phyloP scores from a whole-genome alignment of 2,329 filamentous ascomycete species.

The Curvularia sp. region DNA sequence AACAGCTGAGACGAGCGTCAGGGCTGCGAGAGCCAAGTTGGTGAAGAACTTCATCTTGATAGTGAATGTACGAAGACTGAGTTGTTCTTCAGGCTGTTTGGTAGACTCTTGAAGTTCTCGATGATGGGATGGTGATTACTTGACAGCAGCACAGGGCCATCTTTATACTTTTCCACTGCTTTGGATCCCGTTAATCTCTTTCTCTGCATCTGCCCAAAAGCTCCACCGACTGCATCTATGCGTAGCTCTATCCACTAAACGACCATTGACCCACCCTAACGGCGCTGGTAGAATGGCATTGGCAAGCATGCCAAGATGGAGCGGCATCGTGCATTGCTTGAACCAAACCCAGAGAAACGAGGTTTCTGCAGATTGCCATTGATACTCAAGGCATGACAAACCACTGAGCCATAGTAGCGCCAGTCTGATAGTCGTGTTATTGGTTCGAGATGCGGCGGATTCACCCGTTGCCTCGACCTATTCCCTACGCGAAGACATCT shows the following conservation, averaged over 20 bases:
- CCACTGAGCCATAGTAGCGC: neutral
- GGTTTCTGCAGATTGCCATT: neutral
- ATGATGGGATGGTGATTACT: conserved; percentile 24
- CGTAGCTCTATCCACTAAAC: conserved; percentile 1
- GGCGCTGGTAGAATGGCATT: conserved; percentile 6
- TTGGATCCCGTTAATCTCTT: neutral
- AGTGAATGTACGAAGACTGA: conserved; percentile 1
- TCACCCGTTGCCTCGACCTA: neutral
- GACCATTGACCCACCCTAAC: conserved; percentile 5
- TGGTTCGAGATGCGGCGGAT: conserved; percentile 1
- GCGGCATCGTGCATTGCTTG: conserved; percentile 8
- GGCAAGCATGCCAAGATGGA: conserved; percentile 10
- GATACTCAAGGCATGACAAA: conserved; percentile 28
- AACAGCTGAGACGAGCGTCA: conserved; percentile 41
- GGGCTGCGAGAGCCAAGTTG: conserved; percentile 37
- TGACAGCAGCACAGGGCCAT: conserved; percentile 16
- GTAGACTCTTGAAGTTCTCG: conserved; percentile 19
- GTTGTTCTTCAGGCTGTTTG: conserved; percentile 7
- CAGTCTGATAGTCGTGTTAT: neutral
- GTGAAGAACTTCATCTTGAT: conserved; percentile 45
- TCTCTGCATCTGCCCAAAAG: neutral
- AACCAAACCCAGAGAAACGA: conserved; percentile 1
- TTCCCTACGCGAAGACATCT: neutral
- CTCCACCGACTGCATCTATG: conserved; percentile 3
- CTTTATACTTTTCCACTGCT: conserved; percentile 34